These are phyloP conservation scores for Cardamine chenopodiifolia DNA, from an alignment of 345 rosid species.

Conservation along the genomic window DNA sequence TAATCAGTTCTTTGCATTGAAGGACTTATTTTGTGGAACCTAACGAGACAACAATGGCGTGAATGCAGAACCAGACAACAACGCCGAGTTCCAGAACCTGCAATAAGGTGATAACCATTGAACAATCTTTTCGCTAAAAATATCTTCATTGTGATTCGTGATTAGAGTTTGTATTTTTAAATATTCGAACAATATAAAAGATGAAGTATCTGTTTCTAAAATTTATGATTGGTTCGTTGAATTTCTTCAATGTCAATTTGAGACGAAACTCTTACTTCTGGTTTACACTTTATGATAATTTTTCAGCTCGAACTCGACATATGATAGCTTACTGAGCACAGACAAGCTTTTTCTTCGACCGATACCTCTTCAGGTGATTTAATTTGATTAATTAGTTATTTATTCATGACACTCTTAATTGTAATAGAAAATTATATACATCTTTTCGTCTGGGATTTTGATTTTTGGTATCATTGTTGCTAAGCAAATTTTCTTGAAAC, in stretches of 20 bases:
- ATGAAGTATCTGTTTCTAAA: background rate
- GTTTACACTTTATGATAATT: background rate
- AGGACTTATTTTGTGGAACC: constrained; percentile 36
- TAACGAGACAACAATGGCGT: constrained; percentile 37
- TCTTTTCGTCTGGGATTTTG: background rate
- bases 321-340: constrained; percentile 38
- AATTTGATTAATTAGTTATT: background rate
- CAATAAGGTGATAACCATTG: constrained; percentile 32
- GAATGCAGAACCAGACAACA: constrained; percentile 22
- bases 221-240: background rate
- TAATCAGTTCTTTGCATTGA: constrained; percentile 3
- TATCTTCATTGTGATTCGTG: background rate
- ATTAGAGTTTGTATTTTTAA: background rate
- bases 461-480: constrained; percentile 1
- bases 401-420: background rate
- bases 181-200: background rate
- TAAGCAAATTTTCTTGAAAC: background rate
- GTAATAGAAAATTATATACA: background rate
- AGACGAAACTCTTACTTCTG: background rate
- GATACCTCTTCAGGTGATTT: constrained; percentile 37
- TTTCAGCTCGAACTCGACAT: constrained; percentile 33
- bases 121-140: background rate
- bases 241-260: background rate
- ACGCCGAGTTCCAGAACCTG: constrained; percentile 5
- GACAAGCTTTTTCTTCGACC: constrained; percentile 34